Evolutionary conservation across 768 basidiomycete genomes (phyloP), one percentile per base, ranked within the genome.

Genomic region (Lactarius pseudohatsudake): DNA sequence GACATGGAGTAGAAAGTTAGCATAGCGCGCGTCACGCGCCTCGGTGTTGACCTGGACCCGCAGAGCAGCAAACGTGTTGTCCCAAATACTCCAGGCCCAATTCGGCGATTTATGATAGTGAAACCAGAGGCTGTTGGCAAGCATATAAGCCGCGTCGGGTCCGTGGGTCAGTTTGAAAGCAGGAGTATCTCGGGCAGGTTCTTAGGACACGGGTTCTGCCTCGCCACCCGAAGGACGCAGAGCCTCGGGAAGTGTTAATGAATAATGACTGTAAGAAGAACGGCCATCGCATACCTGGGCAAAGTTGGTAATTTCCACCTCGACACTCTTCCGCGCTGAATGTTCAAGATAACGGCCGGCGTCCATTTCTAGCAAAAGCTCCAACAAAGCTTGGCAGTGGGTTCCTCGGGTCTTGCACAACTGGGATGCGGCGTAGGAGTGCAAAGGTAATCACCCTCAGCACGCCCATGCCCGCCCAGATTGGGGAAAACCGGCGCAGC

Each of bases 41-140:
- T 84, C 83, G 30, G 76, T 80, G 61, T 75, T 73, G 8, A 74
- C 64, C 54, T 90, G 80, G 73, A 89, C 88, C 53, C 87, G 88
- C 54, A 94, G 78, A 60, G 87, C 88, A 7, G 89, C 85, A 54
- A 94, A 81, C 1, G 88, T 85, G 71, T 90, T 92, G 73, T 92
- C 90, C 91, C 91, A 93, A 22, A 89, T 88, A 71, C 87, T 89
- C 85, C 86, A 89, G 2, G 84, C 90, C 90, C 91, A 92, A 70
- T 91, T 84, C 16, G 76, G 72, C 0, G 90, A 84, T 18, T 84
- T 85, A 53, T 89, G 85, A 71, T 92, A 92, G 73, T 90, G 89
- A 75, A 90, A 89, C 92, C 92, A 94, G 16, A 94, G 79, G 56
- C 83, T 83, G 70, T 89, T 89, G 0, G 91, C 91, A 26, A 94